Evolutionary conservation across 2,329 filamentous ascomycete genomes (phyloP).

Genomic region (Neofusicoccum ribis): DNA sequence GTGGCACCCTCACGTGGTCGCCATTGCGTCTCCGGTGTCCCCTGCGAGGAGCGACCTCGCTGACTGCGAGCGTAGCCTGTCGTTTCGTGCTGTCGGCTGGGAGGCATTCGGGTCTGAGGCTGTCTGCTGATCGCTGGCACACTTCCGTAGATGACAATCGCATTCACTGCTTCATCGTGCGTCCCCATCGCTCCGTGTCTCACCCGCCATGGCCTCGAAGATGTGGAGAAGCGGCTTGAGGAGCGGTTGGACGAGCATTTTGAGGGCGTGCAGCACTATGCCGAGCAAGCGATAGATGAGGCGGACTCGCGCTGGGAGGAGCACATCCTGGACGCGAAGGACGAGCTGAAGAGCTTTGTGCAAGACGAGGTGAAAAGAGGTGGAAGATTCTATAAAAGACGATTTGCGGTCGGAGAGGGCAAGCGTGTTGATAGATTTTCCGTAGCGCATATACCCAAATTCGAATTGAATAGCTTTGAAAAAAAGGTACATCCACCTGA

Average conservation of each 20-base stretch:
- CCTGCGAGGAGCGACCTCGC: not conserved
- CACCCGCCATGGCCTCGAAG: not conserved
- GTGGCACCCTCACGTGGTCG: not conserved
- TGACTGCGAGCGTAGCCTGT: not conserved
- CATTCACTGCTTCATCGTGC: not conserved
- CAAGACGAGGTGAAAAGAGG: not conserved
- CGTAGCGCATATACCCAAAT: not conserved
- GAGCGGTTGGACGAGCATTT: not conserved
- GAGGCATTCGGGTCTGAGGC: not conserved
- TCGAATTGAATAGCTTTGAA: not conserved
- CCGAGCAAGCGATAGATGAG: not conserved
- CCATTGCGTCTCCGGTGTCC: not conserved
- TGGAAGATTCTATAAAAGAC: not conserved
- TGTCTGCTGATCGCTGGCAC: not conserved
- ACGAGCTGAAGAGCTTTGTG: not conserved
- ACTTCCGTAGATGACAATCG: not conserved
- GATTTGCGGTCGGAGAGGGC: not conserved
- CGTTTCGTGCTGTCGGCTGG: no score
- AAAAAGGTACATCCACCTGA: no score
- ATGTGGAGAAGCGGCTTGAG: not conserved
- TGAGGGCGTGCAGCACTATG: not conserved
- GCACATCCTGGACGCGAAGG: not conserved
- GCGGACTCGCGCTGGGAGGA: not conserved
- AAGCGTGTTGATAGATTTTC: not conserved
- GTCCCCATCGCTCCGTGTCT: not conserved